Percentiles rank a stretch among this genome's conserved stretches.
These are phyloP conservation scores for Melanogaster broomeanus DNA, from an alignment of 768 basidiomycete genomes.

Conservation along the genomic window DNA sequence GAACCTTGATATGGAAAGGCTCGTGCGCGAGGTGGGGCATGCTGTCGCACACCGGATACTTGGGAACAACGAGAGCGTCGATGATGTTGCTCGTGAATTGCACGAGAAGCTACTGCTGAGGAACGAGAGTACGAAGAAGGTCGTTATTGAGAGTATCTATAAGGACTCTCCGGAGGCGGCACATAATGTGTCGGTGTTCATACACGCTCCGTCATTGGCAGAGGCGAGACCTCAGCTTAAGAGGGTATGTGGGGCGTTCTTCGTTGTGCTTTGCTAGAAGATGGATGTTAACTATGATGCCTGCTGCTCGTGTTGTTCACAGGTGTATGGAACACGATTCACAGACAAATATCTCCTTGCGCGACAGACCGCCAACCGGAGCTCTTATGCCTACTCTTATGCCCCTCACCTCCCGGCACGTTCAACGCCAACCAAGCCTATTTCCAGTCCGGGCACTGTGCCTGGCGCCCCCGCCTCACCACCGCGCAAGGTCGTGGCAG, in stretches of 20 bases:
- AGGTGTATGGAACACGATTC: constrained; percentile 95
- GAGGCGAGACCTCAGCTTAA: constrained; percentile 79
- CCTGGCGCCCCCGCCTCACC: constrained; percentile 53
- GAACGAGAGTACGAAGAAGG: constrained; percentile 96
- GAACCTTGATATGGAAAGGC: constrained; percentile 97
- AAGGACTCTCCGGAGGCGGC: constrained; percentile 84
- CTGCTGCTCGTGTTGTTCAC: constrained; percentile 7
- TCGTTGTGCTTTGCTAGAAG: background rate
- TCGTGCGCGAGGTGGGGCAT: constrained; percentile 91
- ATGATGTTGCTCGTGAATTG: constrained; percentile 92
- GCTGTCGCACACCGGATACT: constrained; percentile 92
- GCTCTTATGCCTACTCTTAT: constrained; percentile 55
- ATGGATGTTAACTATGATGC: constrained; percentile 6
- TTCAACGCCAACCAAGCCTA: constrained; percentile 41
- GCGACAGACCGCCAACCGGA: constrained; percentile 57
- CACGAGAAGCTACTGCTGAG: constrained; percentile 89
- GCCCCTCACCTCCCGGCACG: constrained; percentile 47
- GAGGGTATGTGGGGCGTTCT: constrained; percentile 52
- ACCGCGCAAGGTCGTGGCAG: constrained; percentile 83
- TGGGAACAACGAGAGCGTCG: constrained; percentile 92
- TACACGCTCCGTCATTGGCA: constrained; percentile 63
- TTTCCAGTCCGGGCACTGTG: constrained; percentile 22
- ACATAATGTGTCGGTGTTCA: constrained; percentile 90
- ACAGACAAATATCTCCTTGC: constrained; percentile 93
- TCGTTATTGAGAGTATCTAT: constrained; percentile 96